phyloP scores from a whole-genome alignment of 192 early-diverging fungal genomes.

The Rhizophagus sp. region DNA sequence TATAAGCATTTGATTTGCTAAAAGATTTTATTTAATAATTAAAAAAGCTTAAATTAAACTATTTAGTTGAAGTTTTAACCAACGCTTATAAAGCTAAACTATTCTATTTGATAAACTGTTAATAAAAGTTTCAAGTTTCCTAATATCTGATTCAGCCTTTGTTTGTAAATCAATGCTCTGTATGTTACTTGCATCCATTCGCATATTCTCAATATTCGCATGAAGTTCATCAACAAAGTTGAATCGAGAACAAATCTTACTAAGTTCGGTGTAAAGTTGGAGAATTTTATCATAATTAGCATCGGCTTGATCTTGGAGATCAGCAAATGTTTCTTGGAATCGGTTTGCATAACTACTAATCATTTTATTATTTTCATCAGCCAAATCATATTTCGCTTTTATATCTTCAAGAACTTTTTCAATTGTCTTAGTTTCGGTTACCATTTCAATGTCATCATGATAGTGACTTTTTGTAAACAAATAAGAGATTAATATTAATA shows the following conservation, averaged over 20 bases:
- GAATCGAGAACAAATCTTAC: constrained; percentile 22
- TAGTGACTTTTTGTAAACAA: constrained; percentile 4
- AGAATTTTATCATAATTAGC: constrained; percentile 8
- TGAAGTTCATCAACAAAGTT: constrained; percentile 26
- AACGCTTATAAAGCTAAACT: too few relatives aligned
- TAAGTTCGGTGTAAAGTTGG: background rate
- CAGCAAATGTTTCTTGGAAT: background rate
- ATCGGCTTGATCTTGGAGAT: background rate
- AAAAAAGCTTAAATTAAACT: too few relatives aligned
- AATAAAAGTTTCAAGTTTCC: background rate
- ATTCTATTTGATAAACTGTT: too few relatives aligned
- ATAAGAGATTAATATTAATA: too few relatives aligned
- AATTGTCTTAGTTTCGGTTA: background rate
- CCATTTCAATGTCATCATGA: background rate
- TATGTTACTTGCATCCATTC: background rate
- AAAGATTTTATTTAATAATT: too few relatives aligned
- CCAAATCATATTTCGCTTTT: constrained; percentile 1
- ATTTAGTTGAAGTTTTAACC: too few relatives aligned
- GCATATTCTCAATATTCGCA: constrained; percentile 21
- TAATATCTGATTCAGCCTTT: background rate
- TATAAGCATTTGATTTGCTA: too few relatives aligned
- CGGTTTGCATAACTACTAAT: background rate
- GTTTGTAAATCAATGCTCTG: background rate
- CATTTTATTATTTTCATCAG: background rate
- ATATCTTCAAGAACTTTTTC: constrained; percentile 15